These are phyloP conservation scores for Graphilbum ipis-grandicollis DNA, from an alignment of 2,329 filamentous ascomycete genomes.

Conservation along the genomic window DNA sequence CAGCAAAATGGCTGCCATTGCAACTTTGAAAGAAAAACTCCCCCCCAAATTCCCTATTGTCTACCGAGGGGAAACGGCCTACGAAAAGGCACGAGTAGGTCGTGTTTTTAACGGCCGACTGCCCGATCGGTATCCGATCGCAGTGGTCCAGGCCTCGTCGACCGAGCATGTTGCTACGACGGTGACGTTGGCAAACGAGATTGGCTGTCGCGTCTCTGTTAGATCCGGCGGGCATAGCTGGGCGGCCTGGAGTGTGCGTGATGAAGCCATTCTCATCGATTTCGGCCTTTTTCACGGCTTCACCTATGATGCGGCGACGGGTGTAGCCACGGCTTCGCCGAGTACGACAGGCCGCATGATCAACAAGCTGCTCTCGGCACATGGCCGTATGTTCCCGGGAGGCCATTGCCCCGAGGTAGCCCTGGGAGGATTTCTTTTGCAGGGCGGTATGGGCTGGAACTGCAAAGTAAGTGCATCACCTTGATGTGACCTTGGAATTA, in stretches of 20 bases:
- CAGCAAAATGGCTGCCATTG: too few relatives aligned
- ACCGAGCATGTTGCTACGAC: conserved; percentile 18
- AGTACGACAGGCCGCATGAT: conserved; percentile 25
- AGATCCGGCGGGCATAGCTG: conserved; percentile 29
- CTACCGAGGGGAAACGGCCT: conserved; percentile 2
- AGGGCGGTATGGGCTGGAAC: conserved; percentile 42
- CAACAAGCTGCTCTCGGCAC: conserved; percentile 19
- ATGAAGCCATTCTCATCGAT: conserved; percentile 24
- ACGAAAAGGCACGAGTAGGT: conserved; percentile 8
- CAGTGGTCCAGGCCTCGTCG: conserved; percentile 20
- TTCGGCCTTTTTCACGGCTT: conserved; percentile 14
- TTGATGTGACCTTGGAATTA: too few relatives aligned
- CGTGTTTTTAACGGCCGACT: conserved; percentile 27
- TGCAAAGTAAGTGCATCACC: too few relatives aligned
- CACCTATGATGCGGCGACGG: conserved; percentile 19
- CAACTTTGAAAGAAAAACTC: background rate
- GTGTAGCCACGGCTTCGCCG: conserved; percentile 24
- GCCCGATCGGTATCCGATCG: conserved; percentile 19
- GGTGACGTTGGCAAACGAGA: conserved; percentile 18
- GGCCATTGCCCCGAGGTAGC: conserved; percentile 40
- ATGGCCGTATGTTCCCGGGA: conserved; percentile 29
- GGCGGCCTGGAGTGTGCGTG: conserved; percentile 27
- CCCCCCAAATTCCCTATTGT: conserved; percentile 6
- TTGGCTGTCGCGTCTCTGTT: conserved; percentile 20
- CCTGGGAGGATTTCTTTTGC: conserved; percentile 35